phyloP scores from a whole-genome alignment of 805 yeast genomes.

The Saturnispora mendoncae region DNA sequence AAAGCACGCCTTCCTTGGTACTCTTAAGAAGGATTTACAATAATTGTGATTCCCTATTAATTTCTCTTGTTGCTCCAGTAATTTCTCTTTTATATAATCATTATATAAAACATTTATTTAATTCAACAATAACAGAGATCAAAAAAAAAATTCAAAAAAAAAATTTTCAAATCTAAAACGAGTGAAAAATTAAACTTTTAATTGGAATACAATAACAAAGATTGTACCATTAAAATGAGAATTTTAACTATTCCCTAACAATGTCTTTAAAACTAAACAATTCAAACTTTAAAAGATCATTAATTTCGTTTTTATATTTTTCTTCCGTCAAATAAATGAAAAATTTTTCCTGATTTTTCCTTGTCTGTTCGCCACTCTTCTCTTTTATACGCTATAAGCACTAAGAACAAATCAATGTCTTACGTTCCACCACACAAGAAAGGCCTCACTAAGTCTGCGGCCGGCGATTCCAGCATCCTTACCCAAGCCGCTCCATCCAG shows the following conservation, averaged over 20 bases:
- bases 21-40: conserved; percentile 92
- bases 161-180: not conserved
- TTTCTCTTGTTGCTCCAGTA: not conserved
- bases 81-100: no score
- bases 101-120: no score
- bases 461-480: conserved; percentile 6
- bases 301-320: not conserved
- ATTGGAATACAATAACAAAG: not conserved
- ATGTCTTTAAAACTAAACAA: no score
- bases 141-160: no score
- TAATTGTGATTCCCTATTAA: conserved; percentile 10
- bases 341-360: conserved; percentile 1
- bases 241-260: no score
- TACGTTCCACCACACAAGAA: conserved; percentile 46
- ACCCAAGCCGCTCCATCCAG: conserved; percentile 1
- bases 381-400: not conserved
- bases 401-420: conserved; percentile 19
- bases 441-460: conserved; percentile 18
- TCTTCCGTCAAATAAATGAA: not conserved
- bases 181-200: not conserved
- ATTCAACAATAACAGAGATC: not conserved
- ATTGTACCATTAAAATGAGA: not conserved
- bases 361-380: not conserved
- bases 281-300: no score
- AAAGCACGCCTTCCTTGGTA: conserved; percentile 99